Evolutionary conservation across 306 rosid genomes (phyloP), one percentile per base, ranked within the genome.

Genomic region (Datisca glomerata): DNA sequence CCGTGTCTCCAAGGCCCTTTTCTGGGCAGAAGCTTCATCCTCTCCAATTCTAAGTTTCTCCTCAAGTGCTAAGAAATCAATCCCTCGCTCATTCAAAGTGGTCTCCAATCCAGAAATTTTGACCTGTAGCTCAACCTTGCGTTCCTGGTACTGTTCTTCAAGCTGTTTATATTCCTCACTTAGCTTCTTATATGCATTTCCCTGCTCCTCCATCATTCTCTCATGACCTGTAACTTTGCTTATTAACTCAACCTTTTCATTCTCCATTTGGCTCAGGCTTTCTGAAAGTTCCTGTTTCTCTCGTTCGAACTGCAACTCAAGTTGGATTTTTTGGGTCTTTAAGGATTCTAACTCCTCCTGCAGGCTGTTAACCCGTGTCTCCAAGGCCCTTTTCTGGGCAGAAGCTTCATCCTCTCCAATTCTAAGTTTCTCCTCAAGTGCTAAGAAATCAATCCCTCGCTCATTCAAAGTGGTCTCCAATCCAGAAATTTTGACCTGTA

Each of bases 151-250:
- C 75, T 59, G 56, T 45, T 60, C 52, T 51, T 76, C 68, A 16
- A 72, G 43, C 43, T 72, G 58, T 47, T 56, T 76, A 54, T 70
- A 69, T 38, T 72, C 77, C 50, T 72, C 85, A 20, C 44, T 64
- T 24, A 89, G 54, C 65, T 70, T 74, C 61, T 53, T 53, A 65
- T 57, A 60, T 31, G 78, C 69, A 51, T 58, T 79, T 53, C 74
- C 77, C 14, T 57, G 63, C 51, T 80, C 86, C 56, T 54, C 67
- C 69, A 67, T 45, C 38, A 47, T 59, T 61, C 56, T 73, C 59
- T 66, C 65, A 54, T 70, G 71, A 55, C 55, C 70, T 21, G 43
- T 16, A 6, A 51, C 45, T 45, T 40, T 68, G 61, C 65, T 59
- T 24, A 47, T 57, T 35, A 78, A 49, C 55, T 81, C 86, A 20